Conservation (phyloP, 257 asterid genomes). For the Ilex asprella region DNA sequence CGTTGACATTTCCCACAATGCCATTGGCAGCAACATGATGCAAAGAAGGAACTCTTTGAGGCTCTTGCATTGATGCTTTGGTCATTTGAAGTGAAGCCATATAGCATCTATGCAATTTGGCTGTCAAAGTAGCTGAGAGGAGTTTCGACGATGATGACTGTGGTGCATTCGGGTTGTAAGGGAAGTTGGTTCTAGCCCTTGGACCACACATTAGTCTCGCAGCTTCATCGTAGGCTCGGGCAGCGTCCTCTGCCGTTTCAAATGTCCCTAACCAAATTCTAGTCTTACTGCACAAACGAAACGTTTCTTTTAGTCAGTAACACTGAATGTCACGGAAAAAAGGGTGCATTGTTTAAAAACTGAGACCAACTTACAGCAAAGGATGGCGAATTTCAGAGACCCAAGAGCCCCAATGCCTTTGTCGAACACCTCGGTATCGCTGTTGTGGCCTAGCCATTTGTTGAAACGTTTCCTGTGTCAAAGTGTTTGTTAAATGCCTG, state of each 20-base stretch:
- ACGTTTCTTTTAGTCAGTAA: neutral
- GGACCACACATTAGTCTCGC: conserved; percentile 82
- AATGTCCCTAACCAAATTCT: conserved; percentile 92
- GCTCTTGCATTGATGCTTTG: conserved; percentile 11
- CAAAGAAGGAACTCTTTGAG: conserved; percentile 1
- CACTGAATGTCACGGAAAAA: neutral
- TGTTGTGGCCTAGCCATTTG: conserved; percentile 67
- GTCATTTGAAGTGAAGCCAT: conserved; percentile 49
- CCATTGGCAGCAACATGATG: neutral
- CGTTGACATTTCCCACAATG: conserved; percentile 8
- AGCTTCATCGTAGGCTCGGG: conserved; percentile 83
- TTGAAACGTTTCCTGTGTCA: neutral
- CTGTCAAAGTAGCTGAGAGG: conserved; percentile 65
- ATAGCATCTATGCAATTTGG: conserved; percentile 81
- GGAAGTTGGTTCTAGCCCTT: conserved; percentile 73
- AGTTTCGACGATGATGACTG: conserved; percentile 44
- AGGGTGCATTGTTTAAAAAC: neutral
- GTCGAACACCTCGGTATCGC: conserved; percentile 83
- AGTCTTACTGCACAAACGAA: conserved; percentile 50
- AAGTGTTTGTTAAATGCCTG: neutral
- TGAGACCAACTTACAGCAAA: conserved; percentile 35
- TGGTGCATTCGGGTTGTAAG: conserved; percentile 44
- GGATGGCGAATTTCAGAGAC: conserved; percentile 98
- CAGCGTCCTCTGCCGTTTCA: conserved; percentile 94
- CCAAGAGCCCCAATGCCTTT: conserved; percentile 98